phyloP scores from a whole-genome alignment of 2,329 filamentous ascomycete species.

The Penicillium janthinellum region DNA sequence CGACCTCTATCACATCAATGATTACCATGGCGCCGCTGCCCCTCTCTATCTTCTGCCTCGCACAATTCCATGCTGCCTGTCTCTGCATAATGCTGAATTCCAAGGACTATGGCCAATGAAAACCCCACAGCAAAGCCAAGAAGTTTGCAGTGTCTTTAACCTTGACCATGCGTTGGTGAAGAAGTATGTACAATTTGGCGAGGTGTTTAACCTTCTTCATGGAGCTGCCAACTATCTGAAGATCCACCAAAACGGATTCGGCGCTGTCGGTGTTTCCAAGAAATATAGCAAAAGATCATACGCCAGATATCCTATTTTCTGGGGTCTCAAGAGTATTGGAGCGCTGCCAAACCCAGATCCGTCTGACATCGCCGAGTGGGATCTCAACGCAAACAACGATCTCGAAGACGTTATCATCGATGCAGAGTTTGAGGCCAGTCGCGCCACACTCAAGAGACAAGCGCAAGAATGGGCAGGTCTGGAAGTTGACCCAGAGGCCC shows the following conservation, averaged over 20 bases:
- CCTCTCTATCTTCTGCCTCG: constrained; percentile 65
- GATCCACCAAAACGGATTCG: constrained; percentile 67
- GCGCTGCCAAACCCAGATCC: constrained; percentile 67
- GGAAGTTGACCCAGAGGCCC: constrained; percentile 62
- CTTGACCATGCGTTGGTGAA: constrained; percentile 44
- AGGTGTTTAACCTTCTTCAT: constrained; percentile 69
- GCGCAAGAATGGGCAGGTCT: constrained; percentile 71
- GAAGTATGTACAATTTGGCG: constrained; percentile 67
- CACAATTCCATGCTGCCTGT: constrained; percentile 63
- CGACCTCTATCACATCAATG: constrained; percentile 68
- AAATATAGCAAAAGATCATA: constrained; percentile 69
- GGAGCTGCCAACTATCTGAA: constrained; percentile 66
- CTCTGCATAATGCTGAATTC: constrained; percentile 70
- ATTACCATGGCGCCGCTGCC: constrained; percentile 65
- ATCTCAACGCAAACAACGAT: constrained; percentile 53
- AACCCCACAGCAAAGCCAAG: constrained; percentile 60
- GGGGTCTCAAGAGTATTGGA: constrained; percentile 64
- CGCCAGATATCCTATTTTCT: constrained; percentile 69
- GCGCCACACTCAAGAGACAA: constrained; percentile 59
- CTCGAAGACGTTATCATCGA: constrained; percentile 54
- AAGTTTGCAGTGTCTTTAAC: constrained; percentile 67
- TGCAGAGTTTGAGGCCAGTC: constrained; percentile 54
- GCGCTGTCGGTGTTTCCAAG: constrained; percentile 67
- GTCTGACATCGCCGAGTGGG: constrained; percentile 63
- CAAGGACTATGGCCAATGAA: constrained; percentile 70